phyloP scores from a whole-genome alignment of 768 basidiomycete genomes.

The Mrakia blollopis region DNA sequence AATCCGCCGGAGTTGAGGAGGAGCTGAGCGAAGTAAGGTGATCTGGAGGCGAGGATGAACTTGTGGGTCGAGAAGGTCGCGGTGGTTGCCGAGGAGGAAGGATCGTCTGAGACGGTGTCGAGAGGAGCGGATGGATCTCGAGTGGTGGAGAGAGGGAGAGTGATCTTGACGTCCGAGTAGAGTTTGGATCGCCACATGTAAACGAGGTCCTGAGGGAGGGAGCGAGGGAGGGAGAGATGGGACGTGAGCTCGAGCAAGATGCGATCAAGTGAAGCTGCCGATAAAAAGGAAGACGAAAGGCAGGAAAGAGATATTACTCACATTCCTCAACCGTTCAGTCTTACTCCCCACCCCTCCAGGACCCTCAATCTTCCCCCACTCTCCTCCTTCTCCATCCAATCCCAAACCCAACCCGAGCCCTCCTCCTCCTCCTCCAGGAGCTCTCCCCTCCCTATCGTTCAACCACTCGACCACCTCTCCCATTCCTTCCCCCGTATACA shows the following conservation, averaged over 20 bases:
- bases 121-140: neutral
- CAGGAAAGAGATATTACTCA: neutral
- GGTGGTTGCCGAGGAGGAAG: conserved; percentile 55
- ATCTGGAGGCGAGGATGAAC: conserved; percentile 84
- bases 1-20: conserved; percentile 52
- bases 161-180: conserved; percentile 84
- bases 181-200: conserved; percentile 96
- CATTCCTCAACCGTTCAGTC: conserved; percentile 75
- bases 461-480: conserved; percentile 54
- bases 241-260: neutral
- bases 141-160: conserved; percentile 46
- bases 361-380: conserved; percentile 46
- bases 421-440: neutral
- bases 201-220: conserved; percentile 60
- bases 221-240: neutral
- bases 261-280: no score
- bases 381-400: conserved; percentile 36
- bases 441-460: conserved; percentile 1
- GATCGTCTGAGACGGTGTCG: conserved; percentile 19
- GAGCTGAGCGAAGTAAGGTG: conserved; percentile 75
- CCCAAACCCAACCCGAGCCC: conserved; percentile 44
- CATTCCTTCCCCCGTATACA: conserved; percentile 87
- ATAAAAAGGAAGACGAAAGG: no score
- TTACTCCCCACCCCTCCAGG: conserved; percentile 51
- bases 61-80: conserved; percentile 87